Base-by-base conservation (phyloP, 768 basidiomycete genomes). In the Clitopilus hobsonii region DNA sequence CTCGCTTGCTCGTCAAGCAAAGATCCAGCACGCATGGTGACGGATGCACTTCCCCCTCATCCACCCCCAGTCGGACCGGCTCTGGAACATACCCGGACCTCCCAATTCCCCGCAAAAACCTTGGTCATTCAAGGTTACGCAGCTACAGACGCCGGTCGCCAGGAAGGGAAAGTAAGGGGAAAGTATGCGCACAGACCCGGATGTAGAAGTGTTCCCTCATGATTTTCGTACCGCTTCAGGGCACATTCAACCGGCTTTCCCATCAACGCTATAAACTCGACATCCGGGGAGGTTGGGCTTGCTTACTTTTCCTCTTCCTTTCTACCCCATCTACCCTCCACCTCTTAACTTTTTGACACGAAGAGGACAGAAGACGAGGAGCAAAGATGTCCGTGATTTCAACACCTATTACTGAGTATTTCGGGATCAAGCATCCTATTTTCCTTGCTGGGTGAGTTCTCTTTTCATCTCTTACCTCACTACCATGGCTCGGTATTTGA, bases 381-480 rank as follows among this genome's bases (percentile, higher is more conserved):
- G 32, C 16, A 45, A 45, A 56, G 36, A 86, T 87, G 84, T 75
- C 85, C 59, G 72, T 77, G 53, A 86, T 95, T 56, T 72, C 80
- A 20, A 95, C 93, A 5, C 89, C 91, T n/a, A 79, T 95, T 60
- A 95, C 93, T 28, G 80, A 94, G 71, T 76, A 94, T 54, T 94
- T 95, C 69, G 85, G 84, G 52, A 91, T 95, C 69, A 83, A 88
- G 72, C 93, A 95, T 65, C 93, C 93, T 38, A 82, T 95, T 60
- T 68, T 95, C 52, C 84, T 95, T 22, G 93, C 93, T 60, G 93
- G 88, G 76, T 76, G 63, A 38, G 72, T 62, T 7, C n/a, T 13
- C 14, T 29, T 49, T 54, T 32, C 48, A 16, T 16, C 16, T n/a
- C n/a, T n/a, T n/a, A n/a, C n/a, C n/a, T n/a, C n/a, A n/a, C n/a